These are phyloP conservation scores for Cyclocybe cylindracea DNA, from an alignment of 768 basidiomycete genomes.

Conservation along the genomic window DNA sequence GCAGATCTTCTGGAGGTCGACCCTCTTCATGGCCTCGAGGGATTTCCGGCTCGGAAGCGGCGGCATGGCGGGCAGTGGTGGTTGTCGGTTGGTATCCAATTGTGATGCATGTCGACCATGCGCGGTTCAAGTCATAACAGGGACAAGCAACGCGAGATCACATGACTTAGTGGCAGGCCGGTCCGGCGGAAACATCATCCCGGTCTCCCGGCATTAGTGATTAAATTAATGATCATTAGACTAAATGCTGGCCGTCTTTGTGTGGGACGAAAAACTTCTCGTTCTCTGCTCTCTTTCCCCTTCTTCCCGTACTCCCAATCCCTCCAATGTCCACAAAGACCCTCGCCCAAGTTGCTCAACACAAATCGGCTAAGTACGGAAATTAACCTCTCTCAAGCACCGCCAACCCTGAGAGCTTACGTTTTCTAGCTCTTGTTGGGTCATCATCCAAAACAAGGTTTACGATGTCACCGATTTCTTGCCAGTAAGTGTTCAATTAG, in stretches of 20 bases:
- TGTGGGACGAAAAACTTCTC: not conserved
- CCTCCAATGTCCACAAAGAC: constrained; percentile 42
- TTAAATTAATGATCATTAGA: constrained; percentile 2
- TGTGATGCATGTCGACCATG: constrained; percentile 26
- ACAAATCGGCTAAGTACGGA: constrained; percentile 53
- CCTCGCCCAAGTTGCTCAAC: constrained; percentile 60
- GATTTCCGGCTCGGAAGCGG: constrained; percentile 41
- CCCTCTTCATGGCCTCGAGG: constrained; percentile 47
- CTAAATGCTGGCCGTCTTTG: constrained; percentile 2
- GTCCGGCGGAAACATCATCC: not conserved
- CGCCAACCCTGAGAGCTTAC: constrained; percentile 10
- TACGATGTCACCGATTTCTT: constrained; percentile 87
- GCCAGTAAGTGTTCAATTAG: constrained; percentile 37
- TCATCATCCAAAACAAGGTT: constrained; percentile 77
- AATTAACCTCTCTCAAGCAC: not conserved
- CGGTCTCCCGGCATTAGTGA: not conserved
- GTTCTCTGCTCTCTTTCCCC: constrained; percentile 6
- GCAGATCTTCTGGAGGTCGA: constrained; percentile 64
- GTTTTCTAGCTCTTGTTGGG: constrained; percentile 73
- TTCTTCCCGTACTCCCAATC: constrained; percentile 13
- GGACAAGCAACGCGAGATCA: constrained; percentile 55
- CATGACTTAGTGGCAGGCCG: constrained; percentile 20
- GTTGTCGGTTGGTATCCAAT: constrained; percentile 11
- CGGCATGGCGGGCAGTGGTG: constrained; percentile 31
- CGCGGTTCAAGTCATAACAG: constrained; percentile 50